These are phyloP conservation scores for Spirogloea muscicola DNA, from an alignment of 139 green algal genomes.

Conservation along the genomic window DNA sequence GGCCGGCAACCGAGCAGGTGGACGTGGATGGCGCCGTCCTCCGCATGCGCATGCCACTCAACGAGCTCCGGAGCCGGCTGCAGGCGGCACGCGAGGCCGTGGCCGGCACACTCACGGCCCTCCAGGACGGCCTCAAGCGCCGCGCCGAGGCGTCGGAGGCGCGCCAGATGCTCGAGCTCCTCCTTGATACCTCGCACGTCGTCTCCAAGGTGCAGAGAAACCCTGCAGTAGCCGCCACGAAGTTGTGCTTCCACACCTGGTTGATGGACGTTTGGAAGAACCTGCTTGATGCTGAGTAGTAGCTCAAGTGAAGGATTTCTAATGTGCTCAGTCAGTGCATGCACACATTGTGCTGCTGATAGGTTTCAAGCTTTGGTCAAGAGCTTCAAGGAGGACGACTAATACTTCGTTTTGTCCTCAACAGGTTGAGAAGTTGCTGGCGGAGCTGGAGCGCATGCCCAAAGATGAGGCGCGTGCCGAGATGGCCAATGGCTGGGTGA, in stretches of 20 bases:
- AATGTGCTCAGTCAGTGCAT: too few relatives aligned
- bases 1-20: constrained; percentile 29
- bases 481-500: too few relatives aligned
- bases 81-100: constrained; percentile 53
- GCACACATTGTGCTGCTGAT: too few relatives aligned
- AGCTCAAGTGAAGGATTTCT: too few relatives aligned
- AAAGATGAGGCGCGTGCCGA: not conserved
- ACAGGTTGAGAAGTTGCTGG: constrained; percentile 90
- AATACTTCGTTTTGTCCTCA: too few relatives aligned
- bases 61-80: constrained; percentile 51
- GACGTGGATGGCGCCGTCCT: constrained; percentile 80
- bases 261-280: too few relatives aligned
- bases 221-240: too few relatives aligned
- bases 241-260: too few relatives aligned
- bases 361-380: too few relatives aligned
- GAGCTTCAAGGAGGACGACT: too few relatives aligned
- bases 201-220: constrained; percentile 83
- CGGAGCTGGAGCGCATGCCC: constrained; percentile 58
- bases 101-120: constrained; percentile 53
- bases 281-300: too few relatives aligned
- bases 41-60: constrained; percentile 75
- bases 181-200: constrained; percentile 77
- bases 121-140: constrained; percentile 67
- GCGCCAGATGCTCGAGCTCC: constrained; percentile 73
- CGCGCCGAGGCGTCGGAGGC: constrained; percentile 67